Evolutionary conservation across 768 basidiomycete species (phyloP).

Genomic region (Sporobolomyces roseus): DNA sequence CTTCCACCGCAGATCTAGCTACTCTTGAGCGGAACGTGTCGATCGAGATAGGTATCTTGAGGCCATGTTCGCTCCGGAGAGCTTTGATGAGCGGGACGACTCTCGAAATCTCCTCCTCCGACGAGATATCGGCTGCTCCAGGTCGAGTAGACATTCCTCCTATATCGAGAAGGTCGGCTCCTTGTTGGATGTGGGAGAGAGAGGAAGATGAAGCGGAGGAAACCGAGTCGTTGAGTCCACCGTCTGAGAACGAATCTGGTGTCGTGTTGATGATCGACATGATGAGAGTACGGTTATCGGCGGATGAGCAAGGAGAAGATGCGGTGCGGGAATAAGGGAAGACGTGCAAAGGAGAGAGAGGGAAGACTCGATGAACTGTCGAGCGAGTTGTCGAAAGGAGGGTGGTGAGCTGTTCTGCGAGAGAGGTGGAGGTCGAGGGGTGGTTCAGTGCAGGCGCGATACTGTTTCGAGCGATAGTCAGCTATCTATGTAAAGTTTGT

Average conservation of each 20-base stretch:
- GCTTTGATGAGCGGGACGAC: constrained; percentile 68
- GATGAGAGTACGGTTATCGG: constrained; percentile 54
- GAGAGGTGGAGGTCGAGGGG: constrained; percentile 55
- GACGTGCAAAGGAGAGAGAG: constrained; percentile 56
- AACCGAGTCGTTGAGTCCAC: constrained; percentile 59
- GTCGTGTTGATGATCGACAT: constrained; percentile 94
- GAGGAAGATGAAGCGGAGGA: constrained; percentile 53
- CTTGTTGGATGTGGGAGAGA: constrained; percentile 47
- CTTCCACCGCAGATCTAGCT: constrained; percentile 65
- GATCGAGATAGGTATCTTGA: constrained; percentile 62
- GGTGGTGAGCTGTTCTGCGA: constrained; percentile 49
- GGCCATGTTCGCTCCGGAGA: constrained; percentile 52
- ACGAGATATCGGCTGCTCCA: constrained; percentile 62
- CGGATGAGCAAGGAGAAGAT: constrained; percentile 24
- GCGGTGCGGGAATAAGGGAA: constrained; percentile 36
- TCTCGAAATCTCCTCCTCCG: constrained; percentile 66
- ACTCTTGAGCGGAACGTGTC: constrained; percentile 86
- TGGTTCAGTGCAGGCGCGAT: constrained; percentile 73
- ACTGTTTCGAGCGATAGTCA: constrained; percentile 51
- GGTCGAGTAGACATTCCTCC: constrained; percentile 94
- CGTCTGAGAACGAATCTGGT: constrained; percentile 95
- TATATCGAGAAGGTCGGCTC: constrained; percentile 78
- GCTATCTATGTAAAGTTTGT: too few species aligned
- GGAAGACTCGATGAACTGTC: constrained; percentile 68
- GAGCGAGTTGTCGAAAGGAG: constrained; percentile 41